These are phyloP conservation scores for Sinapis alba DNA, from an alignment of 441 rosid genomes.

Conservation along the genomic window DNA sequence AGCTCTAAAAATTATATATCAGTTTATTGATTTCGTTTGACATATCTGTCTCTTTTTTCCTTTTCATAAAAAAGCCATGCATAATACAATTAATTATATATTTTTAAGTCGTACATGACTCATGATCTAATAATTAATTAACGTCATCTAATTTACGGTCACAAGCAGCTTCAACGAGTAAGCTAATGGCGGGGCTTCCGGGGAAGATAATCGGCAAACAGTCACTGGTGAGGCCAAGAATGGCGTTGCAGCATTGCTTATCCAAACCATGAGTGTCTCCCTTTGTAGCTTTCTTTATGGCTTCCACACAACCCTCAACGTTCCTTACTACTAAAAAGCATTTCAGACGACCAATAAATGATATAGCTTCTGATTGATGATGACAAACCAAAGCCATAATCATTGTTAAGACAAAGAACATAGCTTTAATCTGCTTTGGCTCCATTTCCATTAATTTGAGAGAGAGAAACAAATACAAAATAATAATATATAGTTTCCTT, in stretches of 20 bases:
- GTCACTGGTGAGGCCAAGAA: not conserved
- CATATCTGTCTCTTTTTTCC: not conserved
- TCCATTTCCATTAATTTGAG: not conserved
- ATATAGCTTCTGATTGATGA: not conserved
- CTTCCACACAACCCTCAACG: not conserved
- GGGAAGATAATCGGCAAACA: not conserved
- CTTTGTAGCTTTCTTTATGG: not conserved
- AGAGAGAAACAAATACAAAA: not conserved
- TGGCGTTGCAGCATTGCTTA: not conserved
- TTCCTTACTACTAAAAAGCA: not conserved
- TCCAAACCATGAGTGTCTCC: not conserved
- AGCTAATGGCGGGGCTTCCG: not conserved
- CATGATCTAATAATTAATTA: not conserved
- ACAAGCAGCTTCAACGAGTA: not conserved
- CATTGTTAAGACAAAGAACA: not conserved
- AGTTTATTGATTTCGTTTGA: not conserved
- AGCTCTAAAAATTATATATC: not conserved
- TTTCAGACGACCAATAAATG: not conserved
- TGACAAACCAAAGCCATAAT: slow-evolving; percentile 8
- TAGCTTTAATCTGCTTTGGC: not conserved
- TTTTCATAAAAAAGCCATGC: not conserved
- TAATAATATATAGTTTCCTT: not conserved
- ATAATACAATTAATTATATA: not conserved
- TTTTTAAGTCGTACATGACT: not conserved
- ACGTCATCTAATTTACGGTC: not conserved